A percentile compares a stretch with the other conserved stretches of the same genome.
phyloP scores from a whole-genome alignment of 768 basidiomycete species.

The Kwoniella bestiolae region DNA sequence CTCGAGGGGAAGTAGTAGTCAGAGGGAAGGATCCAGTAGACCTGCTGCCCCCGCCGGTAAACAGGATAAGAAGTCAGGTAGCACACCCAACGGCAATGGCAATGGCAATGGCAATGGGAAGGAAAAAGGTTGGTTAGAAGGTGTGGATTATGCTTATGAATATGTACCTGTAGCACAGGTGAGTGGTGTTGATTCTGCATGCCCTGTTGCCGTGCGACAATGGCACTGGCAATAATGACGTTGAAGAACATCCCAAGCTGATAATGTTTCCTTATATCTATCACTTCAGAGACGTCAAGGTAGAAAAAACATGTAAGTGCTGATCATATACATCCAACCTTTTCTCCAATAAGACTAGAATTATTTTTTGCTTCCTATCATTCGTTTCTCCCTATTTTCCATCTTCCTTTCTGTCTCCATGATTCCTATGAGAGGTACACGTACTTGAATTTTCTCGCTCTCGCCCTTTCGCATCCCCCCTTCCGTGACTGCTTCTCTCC shows the following conservation, averaged over 20 bases:
- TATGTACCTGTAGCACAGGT: slow-evolving; percentile 49
- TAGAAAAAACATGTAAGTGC: slow-evolving; percentile 50
- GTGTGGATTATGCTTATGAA: slow-evolving; percentile 46
- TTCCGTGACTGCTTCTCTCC: too few relatives aligned
- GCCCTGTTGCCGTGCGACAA: too few relatives aligned
- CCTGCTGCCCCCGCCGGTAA: slow-evolving; percentile 19
- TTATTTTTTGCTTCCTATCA: neutral
- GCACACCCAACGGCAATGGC: slow-evolving; percentile 5
- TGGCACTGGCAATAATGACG: too few relatives aligned
- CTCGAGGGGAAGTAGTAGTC: slow-evolving; percentile 5
- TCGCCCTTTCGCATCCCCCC: too few relatives aligned
- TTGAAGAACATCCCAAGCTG: too few relatives aligned
- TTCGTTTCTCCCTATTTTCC: neutral
- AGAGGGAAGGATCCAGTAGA: slow-evolving; percentile 11
- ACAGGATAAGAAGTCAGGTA: slow-evolving; percentile 17
- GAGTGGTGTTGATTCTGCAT: too few relatives aligned
- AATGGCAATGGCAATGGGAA: slow-evolving; percentile 6
- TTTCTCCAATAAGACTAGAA: too few relatives aligned
- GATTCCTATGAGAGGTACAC: too few relatives aligned
- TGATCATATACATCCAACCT: neutral
- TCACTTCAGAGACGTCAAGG: slow-evolving; percentile 37
- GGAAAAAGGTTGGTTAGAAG: slow-evolving; percentile 29
- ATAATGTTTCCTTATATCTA: too few relatives aligned
- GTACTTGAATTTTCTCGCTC: too few relatives aligned
- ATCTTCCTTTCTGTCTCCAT: too few relatives aligned